Evolutionary conservation across 2,329 filamentous ascomycete species (phyloP).

Genomic region (Huntiella omanensis): DNA sequence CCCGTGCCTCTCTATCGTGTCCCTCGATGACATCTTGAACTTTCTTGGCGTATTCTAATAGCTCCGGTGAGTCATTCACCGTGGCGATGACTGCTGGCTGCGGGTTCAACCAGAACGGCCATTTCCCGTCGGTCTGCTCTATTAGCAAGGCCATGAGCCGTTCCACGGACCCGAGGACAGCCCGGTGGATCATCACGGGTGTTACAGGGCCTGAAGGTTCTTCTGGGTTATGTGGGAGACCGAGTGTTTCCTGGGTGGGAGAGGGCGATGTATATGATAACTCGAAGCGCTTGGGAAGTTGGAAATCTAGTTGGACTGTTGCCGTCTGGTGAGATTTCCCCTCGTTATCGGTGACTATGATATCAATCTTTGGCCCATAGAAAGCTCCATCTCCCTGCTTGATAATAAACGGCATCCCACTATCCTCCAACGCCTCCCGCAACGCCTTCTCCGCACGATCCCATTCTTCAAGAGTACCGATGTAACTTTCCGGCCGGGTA

Average conservation of each 20-base stretch:
- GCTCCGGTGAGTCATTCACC: conserved; percentile 40
- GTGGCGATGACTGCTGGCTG: conserved; percentile 58
- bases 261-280: conserved; percentile 48
- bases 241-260: conserved; percentile 33
- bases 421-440: conserved; percentile 35
- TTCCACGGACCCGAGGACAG: conserved; percentile 69
- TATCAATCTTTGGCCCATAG: conserved; percentile 83
- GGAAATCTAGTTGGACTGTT: conserved; percentile 79
- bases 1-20: conserved; percentile 16
- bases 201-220: conserved; percentile 33
- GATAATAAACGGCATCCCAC: conserved; percentile 51
- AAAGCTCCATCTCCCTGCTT: conserved; percentile 76
- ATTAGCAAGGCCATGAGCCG: conserved; percentile 71
- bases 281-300: conserved; percentile 65
- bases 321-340: conserved; percentile 80
- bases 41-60: conserved; percentile 30
- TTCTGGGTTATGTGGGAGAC: conserved; percentile 17
- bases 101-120: conserved; percentile 80
- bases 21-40: conserved; percentile 28
- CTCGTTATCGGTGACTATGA: conserved; percentile 59
- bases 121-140: conserved; percentile 61
- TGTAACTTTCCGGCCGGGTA: conserved; percentile 62
- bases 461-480: conserved; percentile 52
- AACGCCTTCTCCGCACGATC: conserved; percentile 24
- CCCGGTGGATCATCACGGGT: conserved; percentile 70